Conservation (phyloP, 345 rosid species). For the Cochlearia excelsa region DNA sequence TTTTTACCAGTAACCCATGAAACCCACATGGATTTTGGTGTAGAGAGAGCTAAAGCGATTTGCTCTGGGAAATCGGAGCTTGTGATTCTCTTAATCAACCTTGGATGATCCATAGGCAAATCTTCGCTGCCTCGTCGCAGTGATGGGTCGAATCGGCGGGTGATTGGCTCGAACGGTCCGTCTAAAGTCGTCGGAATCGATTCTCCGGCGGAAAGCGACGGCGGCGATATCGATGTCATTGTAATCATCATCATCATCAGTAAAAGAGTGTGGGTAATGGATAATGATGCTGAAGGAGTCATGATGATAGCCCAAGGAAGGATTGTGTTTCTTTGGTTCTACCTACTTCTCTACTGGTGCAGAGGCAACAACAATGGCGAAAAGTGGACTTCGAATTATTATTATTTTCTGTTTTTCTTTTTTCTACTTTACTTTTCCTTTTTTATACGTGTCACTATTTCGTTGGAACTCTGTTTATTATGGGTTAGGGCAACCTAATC, state of each 20-base stretch:
- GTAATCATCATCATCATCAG: constrained; percentile 1
- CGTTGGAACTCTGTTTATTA: too few species aligned
- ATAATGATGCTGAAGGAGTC: constrained; percentile 6
- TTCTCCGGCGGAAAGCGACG: constrained; percentile 12
- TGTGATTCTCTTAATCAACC: constrained; percentile 56
- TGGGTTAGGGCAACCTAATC: too few species aligned
- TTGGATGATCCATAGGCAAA: constrained; percentile 66
- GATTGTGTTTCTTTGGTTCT: background rate
- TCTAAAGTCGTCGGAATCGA: constrained; percentile 64
- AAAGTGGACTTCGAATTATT: background rate
- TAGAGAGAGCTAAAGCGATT: constrained; percentile 65
- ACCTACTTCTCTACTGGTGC: constrained; percentile 1
- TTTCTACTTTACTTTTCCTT: too few species aligned
- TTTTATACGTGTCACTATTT: too few species aligned
- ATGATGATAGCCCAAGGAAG: background rate
- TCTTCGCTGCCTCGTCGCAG: constrained; percentile 79
- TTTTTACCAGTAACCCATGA: constrained; percentile 83
- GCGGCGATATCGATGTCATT: background rate
- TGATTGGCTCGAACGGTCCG: constrained; percentile 69
- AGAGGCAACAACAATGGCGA: background rate
- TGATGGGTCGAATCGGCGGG: constrained; percentile 65
- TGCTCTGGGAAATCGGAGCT: constrained; percentile 60
- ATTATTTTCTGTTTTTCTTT: too few species aligned
- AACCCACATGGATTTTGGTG: constrained; percentile 81
- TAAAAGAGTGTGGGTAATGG: constrained; percentile 5